Evolutionary conservation across 2,329 filamentous ascomycete species (phyloP).

Genomic region (Trichophyton rubrum): DNA sequence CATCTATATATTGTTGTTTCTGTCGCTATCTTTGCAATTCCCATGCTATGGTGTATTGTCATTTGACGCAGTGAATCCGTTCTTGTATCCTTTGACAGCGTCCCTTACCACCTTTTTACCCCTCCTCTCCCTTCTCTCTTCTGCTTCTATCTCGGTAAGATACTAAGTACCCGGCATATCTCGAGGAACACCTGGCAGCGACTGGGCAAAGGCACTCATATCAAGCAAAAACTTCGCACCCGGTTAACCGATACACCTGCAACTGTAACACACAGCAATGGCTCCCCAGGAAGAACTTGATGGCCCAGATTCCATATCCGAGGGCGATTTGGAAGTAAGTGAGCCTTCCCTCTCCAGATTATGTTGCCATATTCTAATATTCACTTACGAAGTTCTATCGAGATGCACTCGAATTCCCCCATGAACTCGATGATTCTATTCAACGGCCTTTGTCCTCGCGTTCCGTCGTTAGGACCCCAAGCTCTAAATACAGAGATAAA

Average conservation of each 20-base stretch:
- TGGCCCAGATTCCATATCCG: not conserved
- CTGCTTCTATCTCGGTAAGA: not conserved
- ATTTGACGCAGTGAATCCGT: not conserved
- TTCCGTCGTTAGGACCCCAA: conserved; percentile 11
- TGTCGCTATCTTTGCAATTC: not conserved
- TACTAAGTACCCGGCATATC: not conserved
- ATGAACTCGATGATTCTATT: not conserved
- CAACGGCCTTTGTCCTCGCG: conserved; percentile 10
- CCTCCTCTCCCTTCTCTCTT: not conserved
- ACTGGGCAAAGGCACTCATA: not conserved
- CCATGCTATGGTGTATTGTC: not conserved
- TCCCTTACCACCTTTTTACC: not conserved
- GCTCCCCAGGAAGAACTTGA: not conserved
- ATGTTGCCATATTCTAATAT: not conserved
- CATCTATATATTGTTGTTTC: not conserved
- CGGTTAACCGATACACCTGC: not conserved
- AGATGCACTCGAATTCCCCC: not conserved
- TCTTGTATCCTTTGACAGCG: not conserved
- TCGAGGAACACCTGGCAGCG: not conserved
- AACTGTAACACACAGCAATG: not conserved
- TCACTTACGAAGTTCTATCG: not conserved
- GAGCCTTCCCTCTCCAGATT: not conserved
- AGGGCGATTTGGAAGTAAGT: not conserved
- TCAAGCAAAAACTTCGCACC: not conserved
- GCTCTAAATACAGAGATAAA: conserved; percentile 10